phyloP scores from a whole-genome alignment of 257 asterid species.

The Penstemon barbatus region DNA sequence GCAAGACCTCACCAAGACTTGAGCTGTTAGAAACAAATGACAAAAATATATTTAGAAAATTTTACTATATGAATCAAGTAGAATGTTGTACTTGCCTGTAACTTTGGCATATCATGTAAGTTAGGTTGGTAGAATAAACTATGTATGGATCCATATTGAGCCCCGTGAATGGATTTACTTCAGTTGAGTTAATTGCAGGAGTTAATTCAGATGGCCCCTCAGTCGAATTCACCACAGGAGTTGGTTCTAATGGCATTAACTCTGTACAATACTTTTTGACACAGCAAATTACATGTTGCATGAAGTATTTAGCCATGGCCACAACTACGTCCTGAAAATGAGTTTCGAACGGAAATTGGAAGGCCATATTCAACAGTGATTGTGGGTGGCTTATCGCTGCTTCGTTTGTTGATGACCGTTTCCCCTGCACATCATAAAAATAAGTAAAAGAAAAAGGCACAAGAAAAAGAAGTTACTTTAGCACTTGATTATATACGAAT shows the following conservation, averaged over 20 bases:
- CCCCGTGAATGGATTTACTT: constrained; percentile 24
- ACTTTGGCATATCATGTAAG: constrained; percentile 37
- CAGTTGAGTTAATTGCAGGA: constrained; percentile 22
- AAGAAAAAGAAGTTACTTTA: neutral
- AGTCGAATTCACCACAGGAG: too few relatives aligned
- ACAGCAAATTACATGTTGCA: too few relatives aligned
- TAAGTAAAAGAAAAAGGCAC: neutral
- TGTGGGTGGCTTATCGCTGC: neutral
- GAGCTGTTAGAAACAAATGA: constrained; percentile 19
- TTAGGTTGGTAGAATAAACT: constrained; percentile 26
- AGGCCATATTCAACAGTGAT: constrained; percentile 38
- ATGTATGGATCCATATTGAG: constrained; percentile 21
- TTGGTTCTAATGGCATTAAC: too few relatives aligned
- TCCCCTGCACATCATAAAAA: constrained; percentile 21
- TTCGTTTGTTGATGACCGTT: constrained; percentile 22
- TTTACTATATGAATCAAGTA: too few relatives aligned
- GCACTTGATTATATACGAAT: neutral
- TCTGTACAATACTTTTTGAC: too few relatives aligned
- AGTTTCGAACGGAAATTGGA: constrained; percentile 49
- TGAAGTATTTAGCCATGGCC: too few relatives aligned
- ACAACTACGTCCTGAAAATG: constrained; percentile 24
- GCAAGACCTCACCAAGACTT: constrained; percentile 18
- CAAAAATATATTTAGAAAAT: too few relatives aligned
- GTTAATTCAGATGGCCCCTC: constrained; percentile 16
- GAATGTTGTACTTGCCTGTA: constrained; percentile 37